Conservation (phyloP, 768 basidiomycete genomes). For the Candolleomyces efflorescens region DNA sequence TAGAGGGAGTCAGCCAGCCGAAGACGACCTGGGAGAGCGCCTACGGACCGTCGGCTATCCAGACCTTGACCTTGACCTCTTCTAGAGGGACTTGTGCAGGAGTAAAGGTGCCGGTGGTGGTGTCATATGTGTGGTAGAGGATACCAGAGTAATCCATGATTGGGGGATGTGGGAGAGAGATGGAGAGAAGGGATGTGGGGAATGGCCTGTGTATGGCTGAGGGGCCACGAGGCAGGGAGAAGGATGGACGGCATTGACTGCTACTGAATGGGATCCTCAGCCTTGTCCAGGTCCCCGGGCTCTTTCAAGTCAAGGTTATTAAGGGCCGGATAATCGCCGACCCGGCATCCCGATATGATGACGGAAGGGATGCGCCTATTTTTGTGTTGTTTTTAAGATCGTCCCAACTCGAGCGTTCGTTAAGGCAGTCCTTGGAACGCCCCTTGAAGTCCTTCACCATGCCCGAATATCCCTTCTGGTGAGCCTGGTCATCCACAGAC, state of each 20-base stretch:
- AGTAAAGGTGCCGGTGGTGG: background rate
- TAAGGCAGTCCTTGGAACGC: background rate
- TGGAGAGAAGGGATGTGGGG: background rate
- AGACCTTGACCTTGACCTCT: conserved; percentile 33
- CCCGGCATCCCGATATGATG: too few relatives aligned
- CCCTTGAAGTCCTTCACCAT: conserved; percentile 21
- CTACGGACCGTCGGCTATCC: conserved; percentile 40
- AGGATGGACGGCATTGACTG: too few relatives aligned
- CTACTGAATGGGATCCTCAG: too few relatives aligned
- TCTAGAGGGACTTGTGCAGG: conserved; percentile 33
- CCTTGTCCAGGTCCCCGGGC: too few relatives aligned
- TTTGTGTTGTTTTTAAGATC: too few relatives aligned
- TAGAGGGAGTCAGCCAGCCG: conserved; percentile 13
- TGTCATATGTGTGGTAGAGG: conserved; percentile 8
- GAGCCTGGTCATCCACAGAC: conserved; percentile 13
- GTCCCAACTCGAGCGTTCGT: too few relatives aligned
- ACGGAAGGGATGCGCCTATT: too few relatives aligned
- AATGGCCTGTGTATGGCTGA: background rate
- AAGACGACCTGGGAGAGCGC: background rate
- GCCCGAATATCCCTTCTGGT: conserved; percentile 51
- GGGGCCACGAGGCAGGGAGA: too few relatives aligned
- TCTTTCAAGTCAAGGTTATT: too few relatives aligned
- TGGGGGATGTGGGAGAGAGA: background rate
- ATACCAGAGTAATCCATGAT: conserved; percentile 19
- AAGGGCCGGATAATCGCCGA: too few relatives aligned